These are phyloP conservation scores for Asterionellopsis glacialis DNA, from an alignment of 108 stramenopile genomes.

Conservation along the genomic window DNA sequence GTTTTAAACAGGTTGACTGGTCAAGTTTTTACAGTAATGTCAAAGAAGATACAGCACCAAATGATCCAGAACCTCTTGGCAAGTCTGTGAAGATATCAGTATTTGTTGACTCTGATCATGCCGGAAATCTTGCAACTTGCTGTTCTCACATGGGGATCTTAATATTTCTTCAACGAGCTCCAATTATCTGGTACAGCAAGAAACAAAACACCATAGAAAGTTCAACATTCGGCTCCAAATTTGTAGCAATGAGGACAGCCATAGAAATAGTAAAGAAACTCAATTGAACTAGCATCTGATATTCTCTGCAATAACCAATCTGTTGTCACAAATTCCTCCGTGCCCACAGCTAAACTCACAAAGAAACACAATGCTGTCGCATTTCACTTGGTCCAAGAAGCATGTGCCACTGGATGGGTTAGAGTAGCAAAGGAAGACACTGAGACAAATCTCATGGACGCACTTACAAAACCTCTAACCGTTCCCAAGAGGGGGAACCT, in stretches of 20 bases:
- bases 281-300: conserved; percentile 17
- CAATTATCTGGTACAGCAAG: conserved; percentile 25
- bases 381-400: conserved; percentile 37
- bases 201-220: conserved; percentile 23
- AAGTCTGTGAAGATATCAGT: conserved; percentile 9
- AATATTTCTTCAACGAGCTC: conserved; percentile 12
- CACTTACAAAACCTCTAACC: conserved; percentile 31
- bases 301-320: conserved; percentile 39
- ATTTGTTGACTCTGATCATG: conserved; percentile 24
- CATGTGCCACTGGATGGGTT: conserved; percentile 29
- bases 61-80: conserved; percentile 14
- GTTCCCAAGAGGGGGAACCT: too few species aligned
- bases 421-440: conserved; percentile 26
- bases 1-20: conserved; percentile 16
- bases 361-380: conserved; percentile 37
- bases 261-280: conserved; percentile 27
- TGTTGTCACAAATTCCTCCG: conserved; percentile 28
- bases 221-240: conserved; percentile 12
- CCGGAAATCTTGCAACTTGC: conserved; percentile 19
- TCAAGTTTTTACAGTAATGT: conserved; percentile 14
- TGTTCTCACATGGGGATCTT: conserved; percentile 19
- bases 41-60: conserved; percentile 10
- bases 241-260: conserved; percentile 13
- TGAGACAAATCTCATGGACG: conserved; percentile 35
- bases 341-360: conserved; percentile 26